These are phyloP conservation scores for Zygosaccharomyces pseudobailii DNA, from an alignment of 1,139 yeast genomes.

Conservation along the genomic window DNA sequence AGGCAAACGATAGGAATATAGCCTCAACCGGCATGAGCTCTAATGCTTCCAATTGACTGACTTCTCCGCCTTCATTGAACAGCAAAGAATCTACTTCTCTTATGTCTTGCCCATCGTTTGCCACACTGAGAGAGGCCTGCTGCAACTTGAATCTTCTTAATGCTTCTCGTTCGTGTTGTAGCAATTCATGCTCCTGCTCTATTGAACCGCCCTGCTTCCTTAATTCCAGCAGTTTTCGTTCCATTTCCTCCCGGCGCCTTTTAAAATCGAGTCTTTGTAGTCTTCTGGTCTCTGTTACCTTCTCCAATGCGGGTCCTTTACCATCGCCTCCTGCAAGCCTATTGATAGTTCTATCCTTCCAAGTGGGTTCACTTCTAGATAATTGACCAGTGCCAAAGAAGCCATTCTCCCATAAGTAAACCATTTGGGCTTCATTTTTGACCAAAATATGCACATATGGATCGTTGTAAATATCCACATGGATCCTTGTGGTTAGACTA, in stretches of 20 bases:
- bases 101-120: conserved; percentile 22
- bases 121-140: conserved; percentile 16
- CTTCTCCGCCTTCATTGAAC: conserved; percentile 38
- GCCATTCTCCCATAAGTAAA: conserved; percentile 74
- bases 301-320: conserved; percentile 49
- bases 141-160: conserved; percentile 34
- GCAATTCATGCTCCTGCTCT: conserved; percentile 24
- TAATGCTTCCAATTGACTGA: conserved; percentile 54
- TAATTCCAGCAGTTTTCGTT: conserved; percentile 33
- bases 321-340: conserved; percentile 34
- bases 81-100: conserved; percentile 41
- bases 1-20: conserved; percentile 55
- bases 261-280: conserved; percentile 71
- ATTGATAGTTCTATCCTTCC: conserved; percentile 64
- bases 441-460: conserved; percentile 36
- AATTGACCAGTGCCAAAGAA: conserved; percentile 91
- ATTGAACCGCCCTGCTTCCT: conserved; percentile 31
- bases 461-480: conserved; percentile 19
- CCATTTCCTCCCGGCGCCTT: conserved; percentile 41
- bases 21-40: conserved; percentile 77
- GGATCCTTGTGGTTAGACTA: conserved; percentile 12
- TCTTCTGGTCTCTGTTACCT: conserved; percentile 68
- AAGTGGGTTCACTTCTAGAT: conserved; percentile 89
- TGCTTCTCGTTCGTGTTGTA: conserved; percentile 33
- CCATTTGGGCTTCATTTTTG: conserved; percentile 44